These are phyloP conservation scores for Sherardia arvensis DNA, from an alignment of 257 asterid species.

Conservation along the genomic window DNA sequence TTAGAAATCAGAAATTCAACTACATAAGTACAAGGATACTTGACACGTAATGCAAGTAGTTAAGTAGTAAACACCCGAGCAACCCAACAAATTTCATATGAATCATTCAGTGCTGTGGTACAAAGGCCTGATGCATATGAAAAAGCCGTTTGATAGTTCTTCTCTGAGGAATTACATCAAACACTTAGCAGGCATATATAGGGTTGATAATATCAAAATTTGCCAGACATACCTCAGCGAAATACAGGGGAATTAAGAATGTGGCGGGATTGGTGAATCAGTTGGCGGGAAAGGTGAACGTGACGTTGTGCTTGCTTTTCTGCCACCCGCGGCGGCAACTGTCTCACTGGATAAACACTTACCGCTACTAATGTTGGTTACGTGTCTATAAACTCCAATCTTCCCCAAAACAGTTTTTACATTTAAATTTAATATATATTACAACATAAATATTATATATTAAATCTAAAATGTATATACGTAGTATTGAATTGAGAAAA, in stretches of 20 bases:
- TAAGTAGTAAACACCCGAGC: neutral
- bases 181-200: neutral
- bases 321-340: no score
- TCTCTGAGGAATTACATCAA: constrained; percentile 1
- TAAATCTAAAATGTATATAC: no score
- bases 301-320: neutral
- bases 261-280: neutral
- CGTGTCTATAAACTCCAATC: no score
- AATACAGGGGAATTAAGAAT: neutral
- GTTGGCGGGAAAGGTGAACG: neutral
- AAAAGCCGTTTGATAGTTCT: neutral
- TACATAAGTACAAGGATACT: neutral
- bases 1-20: neutral
- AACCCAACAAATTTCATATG: neutral
- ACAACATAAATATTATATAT: no score
- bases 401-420: no score
- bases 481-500: no score
- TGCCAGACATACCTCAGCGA: neutral
- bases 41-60: neutral
- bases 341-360: no score
- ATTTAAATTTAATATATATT: no score
- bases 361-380: no score
- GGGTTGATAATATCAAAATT: neutral
- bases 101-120: neutral
- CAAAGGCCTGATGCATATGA: neutral